Evolutionary conservation across 208 protist species (phyloP).

Genomic region (Trypanosoma avium): DNA sequence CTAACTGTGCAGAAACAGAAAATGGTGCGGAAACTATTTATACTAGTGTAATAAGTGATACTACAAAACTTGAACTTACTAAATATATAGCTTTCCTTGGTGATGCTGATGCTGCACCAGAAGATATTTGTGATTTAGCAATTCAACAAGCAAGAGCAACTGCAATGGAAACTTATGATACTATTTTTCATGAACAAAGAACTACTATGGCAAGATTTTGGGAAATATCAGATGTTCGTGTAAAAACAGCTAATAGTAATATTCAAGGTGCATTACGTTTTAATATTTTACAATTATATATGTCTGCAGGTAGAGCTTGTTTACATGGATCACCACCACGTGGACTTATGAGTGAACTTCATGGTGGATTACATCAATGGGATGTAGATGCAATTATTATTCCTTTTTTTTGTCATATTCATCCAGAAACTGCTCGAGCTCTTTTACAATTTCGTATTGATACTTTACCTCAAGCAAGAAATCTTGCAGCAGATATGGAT

Average conservation of each 20-base stretch:
- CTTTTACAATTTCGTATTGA: conserved; percentile 86
- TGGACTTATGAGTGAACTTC: conserved; percentile 69
- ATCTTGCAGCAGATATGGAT: conserved; percentile 75
- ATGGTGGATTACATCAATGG: conserved; percentile 82
- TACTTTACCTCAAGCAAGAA: conserved; percentile 69
- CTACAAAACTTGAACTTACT: conserved; percentile 61
- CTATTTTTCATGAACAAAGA: conserved; percentile 58
- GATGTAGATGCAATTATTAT: conserved; percentile 87
- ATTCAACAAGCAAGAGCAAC: conserved; percentile 58
- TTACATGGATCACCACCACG: conserved; percentile 61
- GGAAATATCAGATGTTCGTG: conserved; percentile 63
- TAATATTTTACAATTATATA: conserved; percentile 84
- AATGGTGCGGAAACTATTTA: conserved; percentile 76
- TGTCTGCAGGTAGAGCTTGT: conserved; percentile 40
- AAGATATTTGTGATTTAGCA: conserved; percentile 82
- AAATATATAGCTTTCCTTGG: conserved; percentile 84
- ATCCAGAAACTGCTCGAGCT: conserved; percentile 63
- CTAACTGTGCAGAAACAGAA: conserved; percentile 45
- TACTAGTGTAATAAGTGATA: conserved; percentile 75
- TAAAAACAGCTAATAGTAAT: conserved; percentile 34
- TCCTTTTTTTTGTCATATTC: conserved; percentile 82
- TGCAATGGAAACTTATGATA: conserved; percentile 58
- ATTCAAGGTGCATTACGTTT: conserved; percentile 84
- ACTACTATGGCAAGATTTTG: conserved; percentile 70
- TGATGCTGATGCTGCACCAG: conserved; percentile 70